A percentile compares a stretch with the other conserved stretches of the same genome.
phyloP scores from a whole-genome alignment of 1,284 basidiomycete genomes.

The Irpex rosettiformis region DNA sequence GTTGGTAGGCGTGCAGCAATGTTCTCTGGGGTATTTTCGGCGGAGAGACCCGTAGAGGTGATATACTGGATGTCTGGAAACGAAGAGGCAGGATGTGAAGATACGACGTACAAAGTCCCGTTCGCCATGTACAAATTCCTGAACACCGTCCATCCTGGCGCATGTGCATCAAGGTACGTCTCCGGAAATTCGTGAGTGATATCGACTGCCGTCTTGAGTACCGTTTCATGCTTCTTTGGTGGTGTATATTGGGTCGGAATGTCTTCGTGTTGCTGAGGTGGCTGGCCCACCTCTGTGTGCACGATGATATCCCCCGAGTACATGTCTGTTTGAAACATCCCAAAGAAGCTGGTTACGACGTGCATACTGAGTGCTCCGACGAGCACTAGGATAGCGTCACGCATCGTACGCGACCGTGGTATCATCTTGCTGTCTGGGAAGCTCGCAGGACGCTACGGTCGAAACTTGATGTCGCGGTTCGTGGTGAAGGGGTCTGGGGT shows the following conservation, averaged over 20 bases:
- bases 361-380: slow-evolving; percentile 52
- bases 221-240: slow-evolving; percentile 3
- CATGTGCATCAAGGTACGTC: slow-evolving; percentile 57
- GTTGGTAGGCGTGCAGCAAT: slow-evolving; percentile 65
- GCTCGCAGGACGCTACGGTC: not conserved
- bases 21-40: slow-evolving; percentile 60
- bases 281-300: slow-evolving; percentile 28
- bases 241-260: slow-evolving; percentile 2
- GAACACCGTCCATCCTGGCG: slow-evolving; percentile 80
- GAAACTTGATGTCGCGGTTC: too few species aligned
- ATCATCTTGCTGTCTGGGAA: not conserved
- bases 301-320: slow-evolving; percentile 34
- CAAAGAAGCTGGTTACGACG: slow-evolving; percentile 38
- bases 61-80: slow-evolving; percentile 67
- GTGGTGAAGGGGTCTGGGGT: too few species aligned
- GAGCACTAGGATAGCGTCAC: slow-evolving; percentile 49
- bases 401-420: slow-evolving; percentile 26
- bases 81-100: slow-evolving; percentile 35
- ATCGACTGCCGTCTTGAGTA: slow-evolving; percentile 12
- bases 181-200: slow-evolving; percentile 35
- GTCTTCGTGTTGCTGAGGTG: slow-evolving; percentile 1
- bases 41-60: slow-evolving; percentile 64
- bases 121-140: slow-evolving; percentile 77
- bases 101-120: slow-evolving; percentile 67
- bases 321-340: slow-evolving; percentile 26